Conservation (phyloP, 495 filamentous ascomycete genomes). For the Aspergillus hancockii region DNA sequence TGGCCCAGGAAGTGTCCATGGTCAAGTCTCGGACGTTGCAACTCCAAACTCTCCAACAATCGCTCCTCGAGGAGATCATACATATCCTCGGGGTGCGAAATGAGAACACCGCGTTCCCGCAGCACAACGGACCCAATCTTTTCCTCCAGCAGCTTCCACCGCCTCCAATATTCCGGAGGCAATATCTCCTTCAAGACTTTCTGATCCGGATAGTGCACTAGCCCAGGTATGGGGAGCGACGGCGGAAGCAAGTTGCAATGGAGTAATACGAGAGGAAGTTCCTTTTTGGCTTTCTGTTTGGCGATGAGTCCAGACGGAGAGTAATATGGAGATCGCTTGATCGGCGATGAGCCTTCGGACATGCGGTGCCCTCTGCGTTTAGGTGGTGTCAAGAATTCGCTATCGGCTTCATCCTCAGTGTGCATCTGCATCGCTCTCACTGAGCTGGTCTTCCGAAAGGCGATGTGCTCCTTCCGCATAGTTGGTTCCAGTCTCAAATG, state of each 20-base stretch:
- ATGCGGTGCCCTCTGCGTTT: conserved; percentile 32
- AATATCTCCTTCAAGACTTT: conserved; percentile 57
- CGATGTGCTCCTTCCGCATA: conserved; percentile 42
- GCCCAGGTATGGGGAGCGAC: conserved; percentile 64
- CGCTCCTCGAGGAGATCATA: conserved; percentile 92
- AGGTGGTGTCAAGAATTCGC: conserved; percentile 39
- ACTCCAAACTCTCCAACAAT: conserved; percentile 82
- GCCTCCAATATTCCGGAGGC: conserved; percentile 60
- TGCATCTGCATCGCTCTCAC: conserved; percentile 79
- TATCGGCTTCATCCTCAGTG: conserved; percentile 48
- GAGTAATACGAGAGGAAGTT: conserved; percentile 78
- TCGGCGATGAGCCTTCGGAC: conserved; percentile 33
- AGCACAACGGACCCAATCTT: conserved; percentile 73
- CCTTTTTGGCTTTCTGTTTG: conserved; percentile 60
- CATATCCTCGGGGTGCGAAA: conserved; percentile 86
- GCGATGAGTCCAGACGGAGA: conserved; percentile 46
- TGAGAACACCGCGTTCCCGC: conserved; percentile 75
- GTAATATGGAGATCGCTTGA: conserved; percentile 43
- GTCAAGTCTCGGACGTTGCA: conserved; percentile 70
- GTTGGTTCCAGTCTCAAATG: conserved; percentile 24
- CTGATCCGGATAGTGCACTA: conserved; percentile 42
- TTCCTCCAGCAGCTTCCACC: conserved; percentile 75
- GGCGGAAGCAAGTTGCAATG: conserved; percentile 82
- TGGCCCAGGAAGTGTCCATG: conserved; percentile 69
- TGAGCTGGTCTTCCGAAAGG: conserved; percentile 71